Base-by-base conservation (phyloP, 805 yeast species). In the Candida insectalens region DNA sequence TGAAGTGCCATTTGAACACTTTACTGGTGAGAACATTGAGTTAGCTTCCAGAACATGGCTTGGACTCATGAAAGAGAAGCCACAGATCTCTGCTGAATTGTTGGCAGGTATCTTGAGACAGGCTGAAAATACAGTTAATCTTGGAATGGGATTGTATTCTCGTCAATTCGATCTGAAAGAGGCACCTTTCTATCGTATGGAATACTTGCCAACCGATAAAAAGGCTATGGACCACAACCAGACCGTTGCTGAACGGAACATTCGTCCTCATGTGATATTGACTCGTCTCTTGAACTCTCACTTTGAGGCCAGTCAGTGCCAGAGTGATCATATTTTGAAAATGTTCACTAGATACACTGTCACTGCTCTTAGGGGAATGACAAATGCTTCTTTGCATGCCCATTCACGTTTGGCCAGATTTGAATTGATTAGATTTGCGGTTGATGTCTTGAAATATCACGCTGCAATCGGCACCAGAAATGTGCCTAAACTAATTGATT, bases 161-260 rank as follows among this genome's bases (percentile, higher is more conserved):
- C 64, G 60, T 4, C 46, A 56, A 5, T 58, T 59, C 42, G 94
- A 87, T 51, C 51, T 73, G 5, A 48, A 46, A 1, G 60, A 66
- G 36, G 78, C 89, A 17, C 83, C 78, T 36, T 78, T 65, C 53
- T 59, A 71, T 42, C 67, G 65, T 33, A 92, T 92, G 98, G 92
- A 83, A 42, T 92, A 92, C 47, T 61, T 87, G 1, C 96, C 98
- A 8, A 77, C 94, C 30, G 77, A 81, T 56, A 77, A 74, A 43
- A 62, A 63, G 29, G 65, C 63, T 5, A 66, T 78, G 6, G 70
- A 71, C 35, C 72, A 69, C 39, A 57, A 62, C 22, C 75, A 84
- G 0, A 53, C 57, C 2, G 42, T 52, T 2, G 74, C 77, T 1
- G 63, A 69, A 4, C 59, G 65, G 33, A 53, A 64, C 4, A 59